Conservation (phyloP, 2,329 filamentous ascomycete species). For the Colletotrichum orchidophilum region DNA sequence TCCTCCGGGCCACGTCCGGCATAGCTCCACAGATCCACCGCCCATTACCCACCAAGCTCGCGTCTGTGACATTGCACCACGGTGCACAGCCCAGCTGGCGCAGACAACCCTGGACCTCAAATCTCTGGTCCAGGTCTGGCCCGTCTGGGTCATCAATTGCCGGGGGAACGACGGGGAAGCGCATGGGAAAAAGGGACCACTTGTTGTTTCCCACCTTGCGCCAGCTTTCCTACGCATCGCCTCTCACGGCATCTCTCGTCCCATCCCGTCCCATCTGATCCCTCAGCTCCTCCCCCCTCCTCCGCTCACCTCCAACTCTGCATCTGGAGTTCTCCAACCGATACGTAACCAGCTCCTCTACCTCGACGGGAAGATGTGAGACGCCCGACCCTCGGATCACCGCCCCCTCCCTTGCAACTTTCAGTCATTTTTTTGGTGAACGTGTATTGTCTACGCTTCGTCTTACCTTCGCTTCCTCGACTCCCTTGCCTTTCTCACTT, state of each 20-base stretch:
- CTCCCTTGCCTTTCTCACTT: slow-evolving; percentile 5
- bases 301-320: neutral
- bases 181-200: neutral
- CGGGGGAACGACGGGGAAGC: neutral
- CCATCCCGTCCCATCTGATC: neutral
- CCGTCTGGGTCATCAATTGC: slow-evolving; percentile 7
- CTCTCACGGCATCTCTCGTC: neutral
- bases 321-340: slow-evolving; percentile 1
- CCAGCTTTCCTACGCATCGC: neutral
- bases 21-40: slow-evolving; percentile 26
- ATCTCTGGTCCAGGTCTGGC: neutral
- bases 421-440: slow-evolving; percentile 14
- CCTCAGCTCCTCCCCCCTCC: neutral
- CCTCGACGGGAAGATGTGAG: slow-evolving; percentile 30
- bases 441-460: slow-evolving; percentile 4
- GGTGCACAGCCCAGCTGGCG: slow-evolving; percentile 22
- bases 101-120: slow-evolving; percentile 14
- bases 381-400: slow-evolving; percentile 24
- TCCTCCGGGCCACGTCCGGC: neutral
- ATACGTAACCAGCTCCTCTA: neutral
- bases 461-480: neutral
- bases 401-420: slow-evolving; percentile 12
- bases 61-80: slow-evolving; percentile 9
- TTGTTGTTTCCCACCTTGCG: slow-evolving; percentile 6
- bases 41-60: slow-evolving; percentile 1